Evolutionary conservation across 768 basidiomycete species (phyloP).

Genomic region (Sistotremastrum suecicum): DNA sequence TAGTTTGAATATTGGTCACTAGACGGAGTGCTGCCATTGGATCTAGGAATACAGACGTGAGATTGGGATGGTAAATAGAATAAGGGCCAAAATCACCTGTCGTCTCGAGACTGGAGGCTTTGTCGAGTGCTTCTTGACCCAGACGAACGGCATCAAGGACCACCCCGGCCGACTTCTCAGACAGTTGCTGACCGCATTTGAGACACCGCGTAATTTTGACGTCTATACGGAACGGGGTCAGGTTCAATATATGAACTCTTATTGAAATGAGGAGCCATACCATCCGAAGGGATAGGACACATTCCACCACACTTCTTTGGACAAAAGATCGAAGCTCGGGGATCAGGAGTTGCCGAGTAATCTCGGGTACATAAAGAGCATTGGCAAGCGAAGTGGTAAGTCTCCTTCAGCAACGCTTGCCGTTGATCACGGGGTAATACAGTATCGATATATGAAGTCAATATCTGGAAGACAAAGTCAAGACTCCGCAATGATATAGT

Average conservation of each 20-base stretch:
- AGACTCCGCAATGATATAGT: neutral
- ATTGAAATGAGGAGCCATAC: slow-evolving; percentile 17
- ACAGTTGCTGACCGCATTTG: slow-evolving; percentile 30
- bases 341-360: slow-evolving; percentile 29
- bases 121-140: slow-evolving; percentile 62
- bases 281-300: slow-evolving; percentile 48
- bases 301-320: slow-evolving; percentile 53
- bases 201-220: slow-evolving; percentile 32
- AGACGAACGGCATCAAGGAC: slow-evolving; percentile 51
- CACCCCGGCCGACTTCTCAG: slow-evolving; percentile 33
- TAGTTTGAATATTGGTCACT: slow-evolving; percentile 49
- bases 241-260: neutral
- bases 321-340: slow-evolving; percentile 55
- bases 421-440: slow-evolving; percentile 48
- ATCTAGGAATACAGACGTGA: slow-evolving; percentile 26
- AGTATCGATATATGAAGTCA: slow-evolving; percentile 77
- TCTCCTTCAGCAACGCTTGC: slow-evolving; percentile 43
- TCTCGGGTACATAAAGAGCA: slow-evolving; percentile 42
- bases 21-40: slow-evolving; percentile 40
- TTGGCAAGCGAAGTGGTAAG: slow-evolving; percentile 66
- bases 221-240: slow-evolving; percentile 22
- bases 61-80: neutral
- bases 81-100: slow-evolving; percentile 26
- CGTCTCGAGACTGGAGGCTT: slow-evolving; percentile 49
- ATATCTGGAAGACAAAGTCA: slow-evolving; percentile 31